phyloP scores from a whole-genome alignment of 2,329 filamentous ascomycete genomes.

The Colletotrichum magnum region DNA sequence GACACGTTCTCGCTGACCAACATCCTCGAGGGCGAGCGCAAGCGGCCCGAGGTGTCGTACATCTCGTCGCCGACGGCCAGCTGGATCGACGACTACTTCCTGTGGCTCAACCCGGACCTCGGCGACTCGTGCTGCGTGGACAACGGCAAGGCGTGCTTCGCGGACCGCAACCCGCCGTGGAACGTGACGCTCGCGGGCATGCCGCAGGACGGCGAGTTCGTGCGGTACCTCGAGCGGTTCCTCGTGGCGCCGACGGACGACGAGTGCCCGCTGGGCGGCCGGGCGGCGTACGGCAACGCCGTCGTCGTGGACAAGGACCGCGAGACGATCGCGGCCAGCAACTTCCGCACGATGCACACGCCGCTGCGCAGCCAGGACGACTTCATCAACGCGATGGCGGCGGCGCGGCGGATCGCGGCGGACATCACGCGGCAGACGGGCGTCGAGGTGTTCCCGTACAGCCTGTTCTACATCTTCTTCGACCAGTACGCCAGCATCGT shows the following conservation, averaged over 20 bases:
- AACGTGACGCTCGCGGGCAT: constrained; percentile 91
- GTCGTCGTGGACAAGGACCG: constrained; percentile 81
- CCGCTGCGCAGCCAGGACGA: constrained; percentile 90
- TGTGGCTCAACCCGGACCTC: constrained; percentile 90
- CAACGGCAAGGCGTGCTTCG: constrained; percentile 81
- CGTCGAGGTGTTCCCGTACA: constrained; percentile 94
- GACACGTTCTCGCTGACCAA: constrained; percentile 87
- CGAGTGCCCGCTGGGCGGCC: constrained; percentile 88
- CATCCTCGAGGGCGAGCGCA: constrained; percentile 93
- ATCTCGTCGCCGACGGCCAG: constrained; percentile 90
- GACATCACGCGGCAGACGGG: constrained; percentile 80
- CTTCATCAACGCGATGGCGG: constrained; percentile 91
- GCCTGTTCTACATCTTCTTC: constrained; percentile 99
- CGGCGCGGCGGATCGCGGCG: constrained; percentile 88
- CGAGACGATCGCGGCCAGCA: constrained; percentile 81
- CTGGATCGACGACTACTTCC: constrained; percentile 94
- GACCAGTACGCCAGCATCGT: constrained; percentile 95
- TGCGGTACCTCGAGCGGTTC: constrained; percentile 88
- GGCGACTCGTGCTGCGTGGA: constrained; percentile 80
- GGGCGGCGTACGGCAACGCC: constrained; percentile 88
- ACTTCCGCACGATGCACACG: constrained; percentile 93
- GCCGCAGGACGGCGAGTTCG: constrained; percentile 93
- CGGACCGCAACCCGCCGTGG: constrained; percentile 83
- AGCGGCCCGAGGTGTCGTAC: constrained; percentile 88
- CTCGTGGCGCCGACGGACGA: constrained; percentile 83